Base-by-base conservation (phyloP, 768 basidiomycete species). In the Epithele typhae region DNA sequence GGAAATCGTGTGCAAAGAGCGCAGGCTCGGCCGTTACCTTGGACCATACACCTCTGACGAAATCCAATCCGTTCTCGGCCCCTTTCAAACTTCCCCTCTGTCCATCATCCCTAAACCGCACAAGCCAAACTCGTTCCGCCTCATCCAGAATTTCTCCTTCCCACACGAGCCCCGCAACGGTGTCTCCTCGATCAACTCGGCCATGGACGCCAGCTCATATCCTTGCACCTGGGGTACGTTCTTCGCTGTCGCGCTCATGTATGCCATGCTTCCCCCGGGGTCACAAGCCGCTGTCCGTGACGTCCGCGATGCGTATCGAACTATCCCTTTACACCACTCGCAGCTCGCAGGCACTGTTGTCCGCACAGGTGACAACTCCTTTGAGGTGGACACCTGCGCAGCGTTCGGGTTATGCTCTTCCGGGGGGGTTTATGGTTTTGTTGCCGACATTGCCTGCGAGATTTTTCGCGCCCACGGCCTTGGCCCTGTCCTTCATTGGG, bases 161-260 rank as follows among this genome's bases (percentile, higher is more conserved):
- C 63, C 61, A 0, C 25, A 43, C 5, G 2, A 5, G 0, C 19
- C 39, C 8, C 7, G 8, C 8, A 37, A 50, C 11, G 4, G 23
- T 40, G 38, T 25, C 17, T 40, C 46, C 0, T 67, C 66, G 0
- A 61, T 68, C 30, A 68, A 68, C 45, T 57, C 36, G 0, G 10
- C n/a, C 4, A 66, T 76, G 7, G 38, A 68, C 32, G 53, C 69
- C 0, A 40, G 58, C n/a, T 10, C 52, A 15, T 64, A 68, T 45
- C 74, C 73, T 0, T 71, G 69, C 57, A 69, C 67, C 0, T 76
- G 72, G 73, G 71, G 71, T 1, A 74, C 71, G 0, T 76, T 77
- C 40, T 40, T 54, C 0, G 57, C 62, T 0, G 47, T 73, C 0
- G 65, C 52, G n/a, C 45, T 61, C 15, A 40, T 66, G 19, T 57